Evolutionary conservation across 148 eudicot genomes (phyloP).

Genomic region (Limonium bicolor): DNA sequence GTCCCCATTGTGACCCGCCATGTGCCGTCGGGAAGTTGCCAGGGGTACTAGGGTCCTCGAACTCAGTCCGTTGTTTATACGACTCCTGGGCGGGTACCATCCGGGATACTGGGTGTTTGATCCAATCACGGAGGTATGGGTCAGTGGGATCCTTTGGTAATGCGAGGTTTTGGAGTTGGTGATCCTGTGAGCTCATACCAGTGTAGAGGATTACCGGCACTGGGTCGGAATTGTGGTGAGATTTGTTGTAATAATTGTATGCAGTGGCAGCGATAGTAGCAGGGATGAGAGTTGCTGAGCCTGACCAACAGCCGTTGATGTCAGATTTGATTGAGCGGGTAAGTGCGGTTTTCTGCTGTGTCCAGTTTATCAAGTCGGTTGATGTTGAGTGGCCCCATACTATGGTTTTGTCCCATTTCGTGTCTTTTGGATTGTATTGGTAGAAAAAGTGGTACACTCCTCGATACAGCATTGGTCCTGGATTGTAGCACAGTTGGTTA

Average conservation of each 20-base stretch:
- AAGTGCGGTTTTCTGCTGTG: constrained; percentile 26
- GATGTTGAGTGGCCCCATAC: constrained; percentile 76
- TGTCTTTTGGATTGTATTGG: constrained; percentile 55
- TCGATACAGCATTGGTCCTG: constrained; percentile 59
- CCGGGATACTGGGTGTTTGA: no score
- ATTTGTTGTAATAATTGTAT: no score
- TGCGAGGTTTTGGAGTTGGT: constrained; percentile 6
- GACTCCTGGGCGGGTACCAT: no score
- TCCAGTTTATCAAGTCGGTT: constrained; percentile 53
- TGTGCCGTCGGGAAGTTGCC: constrained; percentile 1
- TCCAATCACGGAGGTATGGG: constrained; percentile 5
- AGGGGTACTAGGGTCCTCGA: constrained; percentile 6
- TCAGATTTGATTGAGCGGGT: constrained; percentile 21
- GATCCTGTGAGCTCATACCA: constrained; percentile 1
- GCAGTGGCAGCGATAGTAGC: no score
- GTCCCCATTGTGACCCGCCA: constrained; percentile 5
- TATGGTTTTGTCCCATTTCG: constrained; percentile 29
- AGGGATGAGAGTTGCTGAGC: constrained; percentile 50
- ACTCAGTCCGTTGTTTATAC: no score
- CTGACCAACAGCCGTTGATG: constrained; percentile 60
- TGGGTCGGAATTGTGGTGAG: no score
- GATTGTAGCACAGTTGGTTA: no score
- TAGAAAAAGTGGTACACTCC: constrained; percentile 72
- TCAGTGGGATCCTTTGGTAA: not conserved
- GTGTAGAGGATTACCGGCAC: constrained; percentile 33